These are phyloP conservation scores for Rhodosporidiobolus odoratus DNA, from an alignment of 768 basidiomycete species.

Conservation along the genomic window DNA sequence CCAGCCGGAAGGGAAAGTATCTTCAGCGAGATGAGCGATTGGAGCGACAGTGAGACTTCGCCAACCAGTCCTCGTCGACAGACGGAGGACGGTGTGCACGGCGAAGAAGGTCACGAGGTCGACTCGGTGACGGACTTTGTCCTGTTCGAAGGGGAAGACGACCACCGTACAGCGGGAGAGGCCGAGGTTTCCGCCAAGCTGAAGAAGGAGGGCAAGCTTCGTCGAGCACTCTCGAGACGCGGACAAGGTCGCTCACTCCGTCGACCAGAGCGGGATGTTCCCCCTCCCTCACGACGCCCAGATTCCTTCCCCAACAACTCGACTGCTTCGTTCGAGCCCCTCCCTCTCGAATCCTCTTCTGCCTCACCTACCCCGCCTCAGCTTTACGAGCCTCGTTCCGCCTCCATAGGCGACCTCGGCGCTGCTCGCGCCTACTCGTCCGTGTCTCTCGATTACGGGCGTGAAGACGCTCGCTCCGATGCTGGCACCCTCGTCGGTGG, in stretches of 20 bases:
- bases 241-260: constrained; percentile 4
- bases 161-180: constrained; percentile 58
- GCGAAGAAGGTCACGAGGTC: constrained; percentile 13
- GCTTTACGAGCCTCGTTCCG: background rate
- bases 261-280: background rate
- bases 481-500: constrained; percentile 9
- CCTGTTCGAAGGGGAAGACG: constrained; percentile 71
- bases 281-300: background rate
- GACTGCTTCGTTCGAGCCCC: constrained; percentile 11
- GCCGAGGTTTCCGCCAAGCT: constrained; percentile 54
- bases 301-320: background rate
- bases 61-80: background rate
- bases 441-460: constrained; percentile 6
- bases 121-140: constrained; percentile 60
- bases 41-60: constrained; percentile 3
- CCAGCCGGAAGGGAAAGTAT: constrained; percentile 12
- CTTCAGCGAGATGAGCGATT: constrained; percentile 29
- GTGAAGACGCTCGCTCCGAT: constrained; percentile 12
- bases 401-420: constrained; percentile 15
- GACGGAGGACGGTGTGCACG: background rate
- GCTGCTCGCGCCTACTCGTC: background rate
- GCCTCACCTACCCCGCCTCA: background rate
- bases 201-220: constrained; percentile 60
- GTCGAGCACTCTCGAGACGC: constrained; percentile 53
- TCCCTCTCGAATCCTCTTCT: constrained; percentile 3